Percentiles rank a stretch among this genome's conserved stretches.
Conservation (phyloP, 176 grass and related monocot species). For the Avena insularis region DNA sequence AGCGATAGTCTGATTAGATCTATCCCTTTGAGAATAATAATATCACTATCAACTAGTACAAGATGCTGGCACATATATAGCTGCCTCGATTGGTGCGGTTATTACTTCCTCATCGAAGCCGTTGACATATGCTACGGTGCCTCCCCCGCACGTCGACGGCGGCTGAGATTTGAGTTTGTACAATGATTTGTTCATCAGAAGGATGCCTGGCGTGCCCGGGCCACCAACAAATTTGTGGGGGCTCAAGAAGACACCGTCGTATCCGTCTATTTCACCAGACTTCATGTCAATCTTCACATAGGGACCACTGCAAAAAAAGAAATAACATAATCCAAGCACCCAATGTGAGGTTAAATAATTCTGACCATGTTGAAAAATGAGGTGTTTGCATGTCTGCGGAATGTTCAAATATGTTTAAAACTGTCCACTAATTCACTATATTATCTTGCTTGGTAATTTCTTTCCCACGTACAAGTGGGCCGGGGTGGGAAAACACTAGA, state of each 20-base stretch:
- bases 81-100: not conserved
- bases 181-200: conserved; percentile 72
- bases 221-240: conserved; percentile 84
- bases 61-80: not conserved
- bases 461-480: not conserved
- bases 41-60: no score
- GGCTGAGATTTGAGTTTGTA: conserved; percentile 57
- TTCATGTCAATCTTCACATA: conserved; percentile 85
- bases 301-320: conserved; percentile 55
- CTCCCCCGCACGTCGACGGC: conserved; percentile 67
- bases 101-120: conserved; percentile 66
- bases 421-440: not conserved
- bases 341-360: not conserved
- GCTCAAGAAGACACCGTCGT: conserved; percentile 75
- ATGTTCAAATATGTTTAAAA: not conserved
- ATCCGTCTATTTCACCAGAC: conserved; percentile 70
- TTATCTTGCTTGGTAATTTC: not conserved
- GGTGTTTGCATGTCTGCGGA: not conserved
- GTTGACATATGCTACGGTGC: conserved; percentile 76
- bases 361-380: not conserved
- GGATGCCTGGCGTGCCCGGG: conserved; percentile 73
- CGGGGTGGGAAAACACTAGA: no score
- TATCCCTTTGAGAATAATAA: not conserved
- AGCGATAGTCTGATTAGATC: not conserved
- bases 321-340: not conserved